These are phyloP conservation scores for Mrakia gelida DNA, from an alignment of 768 basidiomycete genomes.

Conservation along the genomic window DNA sequence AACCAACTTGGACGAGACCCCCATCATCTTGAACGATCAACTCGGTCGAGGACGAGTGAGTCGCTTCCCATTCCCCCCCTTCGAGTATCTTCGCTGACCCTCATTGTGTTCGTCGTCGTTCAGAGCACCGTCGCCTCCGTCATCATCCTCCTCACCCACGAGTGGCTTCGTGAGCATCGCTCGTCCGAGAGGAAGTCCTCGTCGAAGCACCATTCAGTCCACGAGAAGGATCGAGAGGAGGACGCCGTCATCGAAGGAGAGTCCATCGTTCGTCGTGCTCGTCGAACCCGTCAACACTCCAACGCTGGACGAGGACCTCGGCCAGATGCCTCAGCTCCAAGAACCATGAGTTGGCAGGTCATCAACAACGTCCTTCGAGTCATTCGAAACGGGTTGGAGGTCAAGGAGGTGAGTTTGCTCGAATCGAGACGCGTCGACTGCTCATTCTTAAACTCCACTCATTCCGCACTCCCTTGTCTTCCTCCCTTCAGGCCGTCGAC, in stretches of 20 bases:
- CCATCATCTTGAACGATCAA: constrained; percentile 90
- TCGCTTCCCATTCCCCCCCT: not conserved
- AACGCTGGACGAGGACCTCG: not conserved
- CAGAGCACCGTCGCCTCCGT: constrained; percentile 87
- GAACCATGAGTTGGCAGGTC: constrained; percentile 69
- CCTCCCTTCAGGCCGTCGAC: constrained; percentile 56
- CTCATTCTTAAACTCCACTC: not conserved
- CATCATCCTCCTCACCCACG: constrained; percentile 72
- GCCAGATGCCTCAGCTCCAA: constrained; percentile 43
- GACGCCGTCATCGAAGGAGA: constrained; percentile 28
- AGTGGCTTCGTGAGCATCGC: constrained; percentile 57
- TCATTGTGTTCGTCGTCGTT: not conserved
- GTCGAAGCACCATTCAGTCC: not conserved
- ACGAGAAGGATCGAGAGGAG: constrained; percentile 10
- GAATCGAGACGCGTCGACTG: not conserved
- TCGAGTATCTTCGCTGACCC: not conserved
- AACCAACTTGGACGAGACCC: constrained; percentile 60
- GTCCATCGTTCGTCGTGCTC: constrained; percentile 23
- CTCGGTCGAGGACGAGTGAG: constrained; percentile 53
- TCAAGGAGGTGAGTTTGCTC: constrained; percentile 58
- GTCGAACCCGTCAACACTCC: constrained; percentile 26
- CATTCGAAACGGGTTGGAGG: constrained; percentile 74
- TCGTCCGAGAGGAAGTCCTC: not conserved
- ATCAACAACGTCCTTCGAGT: constrained; percentile 88
- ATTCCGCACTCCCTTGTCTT: too few species aligned